phyloP scores from a whole-genome alignment of 176 grass and related monocot genomes.

The Oryza longistaminata region DNA sequence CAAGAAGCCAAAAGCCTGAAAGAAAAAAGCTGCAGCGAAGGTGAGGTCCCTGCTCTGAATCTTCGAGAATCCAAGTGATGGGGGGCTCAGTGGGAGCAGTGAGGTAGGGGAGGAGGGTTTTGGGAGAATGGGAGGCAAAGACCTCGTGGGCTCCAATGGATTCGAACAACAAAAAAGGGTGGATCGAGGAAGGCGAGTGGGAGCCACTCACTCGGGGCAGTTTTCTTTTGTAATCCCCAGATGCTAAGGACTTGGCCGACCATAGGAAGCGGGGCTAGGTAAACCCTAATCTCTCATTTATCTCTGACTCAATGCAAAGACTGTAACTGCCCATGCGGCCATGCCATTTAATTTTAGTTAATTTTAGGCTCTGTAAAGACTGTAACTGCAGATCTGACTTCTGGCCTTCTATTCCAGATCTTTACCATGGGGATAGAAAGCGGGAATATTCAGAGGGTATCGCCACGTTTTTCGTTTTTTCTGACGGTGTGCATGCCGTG shows the following conservation, averaged over 20 bases:
- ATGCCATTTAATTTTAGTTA: neutral
- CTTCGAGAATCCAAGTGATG: conserved; percentile 37
- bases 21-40: conserved; percentile 26
- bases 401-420: conserved; percentile 50
- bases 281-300: conserved; percentile 35
- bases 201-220: conserved; percentile 20
- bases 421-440: conserved; percentile 40
- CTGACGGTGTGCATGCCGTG: neutral
- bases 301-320: neutral
- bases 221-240: conserved; percentile 57
- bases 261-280: conserved; percentile 34
- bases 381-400: conserved; percentile 53
- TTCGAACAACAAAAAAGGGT: conserved; percentile 47
- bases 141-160: conserved; percentile 61
- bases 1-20: conserved; percentile 39
- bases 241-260: conserved; percentile 29
- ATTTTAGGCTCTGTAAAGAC: conserved; percentile 27
- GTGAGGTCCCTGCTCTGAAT: conserved; percentile 28
- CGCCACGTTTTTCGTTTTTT: neutral
- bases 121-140: conserved; percentile 30
- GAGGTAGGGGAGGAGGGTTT: conserved; percentile 33
- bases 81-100: conserved; percentile 15
- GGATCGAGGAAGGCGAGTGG: conserved; percentile 22
- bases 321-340: neutral
- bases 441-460: conserved; percentile 36